phyloP scores from a whole-genome alignment of 2,329 filamentous ascomycete genomes.

The Colletotrichum sublineola region DNA sequence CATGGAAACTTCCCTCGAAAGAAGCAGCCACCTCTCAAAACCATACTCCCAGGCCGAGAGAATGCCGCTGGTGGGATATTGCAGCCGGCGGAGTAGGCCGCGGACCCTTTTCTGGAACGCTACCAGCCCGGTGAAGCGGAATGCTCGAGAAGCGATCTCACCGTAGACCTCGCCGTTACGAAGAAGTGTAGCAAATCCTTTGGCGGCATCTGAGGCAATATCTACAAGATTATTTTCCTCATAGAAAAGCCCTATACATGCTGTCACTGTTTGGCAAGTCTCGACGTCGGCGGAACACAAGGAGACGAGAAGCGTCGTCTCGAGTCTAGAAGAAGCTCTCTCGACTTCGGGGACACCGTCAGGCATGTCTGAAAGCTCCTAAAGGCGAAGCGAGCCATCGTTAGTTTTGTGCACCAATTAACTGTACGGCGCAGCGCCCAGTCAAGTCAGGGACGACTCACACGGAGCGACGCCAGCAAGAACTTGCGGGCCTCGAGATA shows the following conservation, averaged over 20 bases:
- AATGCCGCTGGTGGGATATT: conserved; percentile 75
- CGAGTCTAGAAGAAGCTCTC: conserved; percentile 66
- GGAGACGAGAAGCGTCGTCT: conserved; percentile 73
- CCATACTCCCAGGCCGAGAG: conserved; percentile 75
- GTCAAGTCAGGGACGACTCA: conserved; percentile 48
- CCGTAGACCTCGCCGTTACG: conserved; percentile 72
- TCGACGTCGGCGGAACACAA: conserved; percentile 76
- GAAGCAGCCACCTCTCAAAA: conserved; percentile 74
- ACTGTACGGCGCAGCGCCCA: not conserved
- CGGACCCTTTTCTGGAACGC: conserved; percentile 78
- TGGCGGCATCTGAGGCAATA: conserved; percentile 62
- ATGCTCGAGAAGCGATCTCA: conserved; percentile 73
- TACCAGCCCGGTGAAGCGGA: conserved; percentile 76
- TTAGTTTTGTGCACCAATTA: conserved; percentile 5
- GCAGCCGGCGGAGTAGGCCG: conserved; percentile 70
- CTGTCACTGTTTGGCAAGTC: conserved; percentile 73
- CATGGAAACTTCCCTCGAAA: conserved; percentile 74
- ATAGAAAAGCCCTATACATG: conserved; percentile 72
- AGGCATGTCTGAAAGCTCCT: conserved; percentile 68
- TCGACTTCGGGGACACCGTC: conserved; percentile 68
- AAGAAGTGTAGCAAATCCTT: conserved; percentile 65
- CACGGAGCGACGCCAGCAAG: conserved; percentile 64
- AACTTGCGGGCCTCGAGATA: conserved; percentile 69
- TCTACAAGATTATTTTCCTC: conserved; percentile 71
- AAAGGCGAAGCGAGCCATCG: not conserved